A percentile compares a stretch with the other conserved stretches of the same genome.
phyloP scores from a whole-genome alignment of 495 filamentous ascomycete species.

The Parathielavia appendiculata region DNA sequence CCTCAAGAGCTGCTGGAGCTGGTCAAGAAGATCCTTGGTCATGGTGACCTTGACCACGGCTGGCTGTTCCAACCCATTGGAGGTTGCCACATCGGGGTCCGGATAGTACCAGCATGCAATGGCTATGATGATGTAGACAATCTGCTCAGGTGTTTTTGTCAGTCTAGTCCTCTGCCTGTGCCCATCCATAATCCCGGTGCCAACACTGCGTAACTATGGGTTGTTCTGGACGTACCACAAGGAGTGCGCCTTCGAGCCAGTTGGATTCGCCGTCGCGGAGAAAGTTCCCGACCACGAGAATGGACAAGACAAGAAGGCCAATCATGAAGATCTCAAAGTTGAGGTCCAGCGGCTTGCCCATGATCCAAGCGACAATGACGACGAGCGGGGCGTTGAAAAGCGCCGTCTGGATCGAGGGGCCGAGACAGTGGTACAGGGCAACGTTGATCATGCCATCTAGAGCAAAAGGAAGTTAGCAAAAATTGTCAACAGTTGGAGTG shows the following conservation, averaged over 20 bases:
- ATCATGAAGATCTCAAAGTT: not conserved
- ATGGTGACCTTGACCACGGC: not conserved
- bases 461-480: not conserved
- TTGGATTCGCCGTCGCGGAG: not conserved
- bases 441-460: not conserved
- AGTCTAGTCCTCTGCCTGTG: not conserved
- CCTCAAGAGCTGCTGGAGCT: not conserved
- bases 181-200: not conserved
- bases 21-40: not conserved
- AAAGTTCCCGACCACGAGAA: not conserved
- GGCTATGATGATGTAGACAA: not conserved
- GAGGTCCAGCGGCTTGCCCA: not conserved
- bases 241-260: not conserved
- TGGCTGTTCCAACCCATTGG: not conserved
- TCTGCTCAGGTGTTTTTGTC: not conserved
- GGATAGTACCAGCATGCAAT: not conserved
- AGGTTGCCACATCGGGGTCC: not conserved
- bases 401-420: not conserved
- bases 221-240: not conserved
- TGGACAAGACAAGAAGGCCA: not conserved
- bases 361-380: not conserved
- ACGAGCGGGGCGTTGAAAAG: not conserved
- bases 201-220: too few relatives aligned
- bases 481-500: too few relatives aligned
- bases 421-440: not conserved